These are phyloP conservation scores for Oidium heveae DNA, from an alignment of 2,329 filamentous ascomycete species.

Conservation along the genomic window DNA sequence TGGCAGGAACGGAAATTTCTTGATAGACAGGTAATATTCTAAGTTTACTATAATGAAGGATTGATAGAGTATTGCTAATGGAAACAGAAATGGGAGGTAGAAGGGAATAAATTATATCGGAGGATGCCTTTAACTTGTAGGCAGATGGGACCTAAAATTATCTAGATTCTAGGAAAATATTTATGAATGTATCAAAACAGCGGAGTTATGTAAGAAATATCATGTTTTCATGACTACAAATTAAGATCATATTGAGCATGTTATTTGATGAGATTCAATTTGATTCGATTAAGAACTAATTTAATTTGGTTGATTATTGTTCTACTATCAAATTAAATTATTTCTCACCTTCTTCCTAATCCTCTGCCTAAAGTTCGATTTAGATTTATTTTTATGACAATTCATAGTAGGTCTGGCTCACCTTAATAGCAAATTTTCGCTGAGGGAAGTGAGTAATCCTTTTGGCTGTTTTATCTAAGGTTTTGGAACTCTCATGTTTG, in stretches of 20 bases:
- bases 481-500: slow-evolving; percentile 63
- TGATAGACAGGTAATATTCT: neutral
- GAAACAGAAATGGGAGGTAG: neutral
- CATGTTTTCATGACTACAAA: no score
- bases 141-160: neutral
- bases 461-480: slow-evolving; percentile 94
- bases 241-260: no score
- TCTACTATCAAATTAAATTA: no score
- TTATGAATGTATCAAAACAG: no score
- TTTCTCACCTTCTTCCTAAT: no score
- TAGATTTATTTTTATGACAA: no score
- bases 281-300: no score
- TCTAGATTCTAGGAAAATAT: no score
- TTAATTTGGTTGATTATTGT: no score
- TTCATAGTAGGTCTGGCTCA: slow-evolving; percentile 1
- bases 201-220: no score
- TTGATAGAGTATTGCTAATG: neutral
- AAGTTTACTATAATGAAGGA: neutral
- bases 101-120: neutral
- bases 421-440: slow-evolving; percentile 98
- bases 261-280: no score
- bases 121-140: neutral
- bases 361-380: no score
- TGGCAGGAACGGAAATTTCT: neutral
- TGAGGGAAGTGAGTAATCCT: slow-evolving; percentile 86